These are phyloP conservation scores for Penicillium canescens DNA, from an alignment of 495 filamentous ascomycete species.

Conservation along the genomic window DNA sequence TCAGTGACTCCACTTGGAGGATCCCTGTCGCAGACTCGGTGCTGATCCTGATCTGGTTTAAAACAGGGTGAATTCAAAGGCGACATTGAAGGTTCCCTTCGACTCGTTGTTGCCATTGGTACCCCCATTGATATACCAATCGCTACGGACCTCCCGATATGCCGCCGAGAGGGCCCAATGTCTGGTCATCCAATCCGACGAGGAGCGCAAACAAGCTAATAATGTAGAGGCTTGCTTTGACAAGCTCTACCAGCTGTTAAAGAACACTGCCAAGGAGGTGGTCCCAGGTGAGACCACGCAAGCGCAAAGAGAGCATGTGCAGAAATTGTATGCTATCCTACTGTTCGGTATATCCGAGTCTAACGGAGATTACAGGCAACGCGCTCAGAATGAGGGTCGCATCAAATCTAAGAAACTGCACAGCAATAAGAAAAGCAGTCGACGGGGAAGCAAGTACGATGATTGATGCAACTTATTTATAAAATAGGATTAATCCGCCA, in stretches of 20 bases:
- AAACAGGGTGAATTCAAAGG: conserved; percentile 86
- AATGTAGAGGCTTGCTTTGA: conserved; percentile 67
- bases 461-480: conserved; percentile 24
- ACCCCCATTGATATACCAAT: conserved; percentile 65
- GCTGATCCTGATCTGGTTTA: neutral
- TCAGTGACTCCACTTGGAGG: conserved; percentile 41
- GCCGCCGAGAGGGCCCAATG: conserved; percentile 62
- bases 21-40: conserved; percentile 6
- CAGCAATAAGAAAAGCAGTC: conserved; percentile 74
- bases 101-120: conserved; percentile 58
- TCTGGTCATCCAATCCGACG: conserved; percentile 68
- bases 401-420: conserved; percentile 75
- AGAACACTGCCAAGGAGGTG: conserved; percentile 47
- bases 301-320: conserved; percentile 58
- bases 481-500: conserved; percentile 2
- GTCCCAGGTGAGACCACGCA: conserved; percentile 67
- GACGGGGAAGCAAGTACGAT: conserved; percentile 53
- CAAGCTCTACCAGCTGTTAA: conserved; percentile 60
- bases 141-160: conserved; percentile 67
- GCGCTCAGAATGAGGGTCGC: conserved; percentile 67
- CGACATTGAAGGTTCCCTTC: conserved; percentile 68
- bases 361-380: conserved; percentile 54
- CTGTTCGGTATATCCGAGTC: neutral
- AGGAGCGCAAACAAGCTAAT: conserved; percentile 61
- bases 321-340: conserved; percentile 58